Conservation (phyloP, 2,329 filamentous ascomycete genomes). For the Aspergillus udagawae region DNA sequence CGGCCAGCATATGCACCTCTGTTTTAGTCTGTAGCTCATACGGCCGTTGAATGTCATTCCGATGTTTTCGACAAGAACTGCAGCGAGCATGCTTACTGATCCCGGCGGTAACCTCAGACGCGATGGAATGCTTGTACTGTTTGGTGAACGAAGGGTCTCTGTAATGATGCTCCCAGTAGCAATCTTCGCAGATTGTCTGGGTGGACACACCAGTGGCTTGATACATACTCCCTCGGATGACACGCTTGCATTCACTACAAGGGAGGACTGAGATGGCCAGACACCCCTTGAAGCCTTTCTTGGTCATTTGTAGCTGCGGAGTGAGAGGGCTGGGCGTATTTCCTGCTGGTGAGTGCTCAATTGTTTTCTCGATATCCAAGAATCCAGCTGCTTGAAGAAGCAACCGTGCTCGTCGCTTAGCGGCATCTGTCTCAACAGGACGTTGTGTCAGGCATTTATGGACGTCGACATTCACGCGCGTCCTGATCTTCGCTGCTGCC, state of each 20-base stretch:
- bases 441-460: not conserved
- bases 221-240: slow-evolving; percentile 27
- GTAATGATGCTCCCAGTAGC: slow-evolving; percentile 29
- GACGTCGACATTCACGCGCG: not conserved
- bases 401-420: slow-evolving; percentile 23
- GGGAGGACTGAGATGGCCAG: slow-evolving; percentile 3
- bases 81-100: not conserved
- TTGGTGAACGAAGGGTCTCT: slow-evolving; percentile 26
- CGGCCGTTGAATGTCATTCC: no score
- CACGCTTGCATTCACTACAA: slow-evolving; percentile 14
- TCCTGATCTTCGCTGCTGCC: not conserved
- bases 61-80: not conserved
- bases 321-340: slow-evolving; percentile 8
- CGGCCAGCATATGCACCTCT: not conserved
- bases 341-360: slow-evolving; percentile 30
- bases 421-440: not conserved
- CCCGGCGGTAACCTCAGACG: slow-evolving; percentile 18
- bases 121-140: slow-evolving; percentile 32
- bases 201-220: not conserved
- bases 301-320: slow-evolving; percentile 10
- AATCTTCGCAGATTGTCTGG: slow-evolving; percentile 30
- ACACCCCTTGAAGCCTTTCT: slow-evolving; percentile 17
- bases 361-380: slow-evolving; percentile 38
- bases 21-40: not conserved
- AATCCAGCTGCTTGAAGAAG: slow-evolving; percentile 33